Percentiles rank a stretch among this genome's conserved stretches.
Conservation (phyloP, 345 rosid genomes). For the Gossypium stocksii region DNA sequence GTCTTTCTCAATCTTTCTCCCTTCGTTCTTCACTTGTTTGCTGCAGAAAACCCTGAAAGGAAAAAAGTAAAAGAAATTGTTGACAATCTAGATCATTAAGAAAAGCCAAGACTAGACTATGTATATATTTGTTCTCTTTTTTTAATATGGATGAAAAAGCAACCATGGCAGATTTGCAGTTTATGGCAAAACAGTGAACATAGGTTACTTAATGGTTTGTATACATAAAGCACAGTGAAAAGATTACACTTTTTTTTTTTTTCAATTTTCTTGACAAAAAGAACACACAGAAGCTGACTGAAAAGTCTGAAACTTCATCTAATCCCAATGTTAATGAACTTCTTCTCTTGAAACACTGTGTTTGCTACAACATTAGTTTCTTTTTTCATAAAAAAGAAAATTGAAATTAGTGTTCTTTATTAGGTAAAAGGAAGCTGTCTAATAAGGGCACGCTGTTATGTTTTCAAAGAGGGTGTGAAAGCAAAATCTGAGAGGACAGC, state of each 20-base stretch:
- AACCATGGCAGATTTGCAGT: neutral
- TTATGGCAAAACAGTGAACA: neutral
- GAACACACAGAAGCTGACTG: neutral
- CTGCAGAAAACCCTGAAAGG: neutral
- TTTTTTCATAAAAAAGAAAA: neutral
- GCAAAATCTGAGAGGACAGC: slow-evolving; percentile 12
- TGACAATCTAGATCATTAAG: neutral
- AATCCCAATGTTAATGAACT: neutral
- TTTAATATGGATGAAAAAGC: neutral
- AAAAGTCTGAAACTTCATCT: neutral
- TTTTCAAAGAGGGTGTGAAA: neutral
- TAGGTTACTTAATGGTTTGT: neutral
- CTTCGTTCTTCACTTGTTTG: neutral
- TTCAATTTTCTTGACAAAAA: neutral
- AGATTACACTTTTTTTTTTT: neutral
- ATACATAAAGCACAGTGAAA: neutral
- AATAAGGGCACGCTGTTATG: neutral
- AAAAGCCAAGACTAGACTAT: neutral
- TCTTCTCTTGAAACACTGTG: neutral
- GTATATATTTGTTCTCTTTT: neutral
- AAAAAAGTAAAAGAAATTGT: neutral
- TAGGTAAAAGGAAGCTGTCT: slow-evolving; percentile 2
- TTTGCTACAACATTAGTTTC: neutral
- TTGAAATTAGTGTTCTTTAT: neutral
- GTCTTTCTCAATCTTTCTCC: neutral